These are phyloP conservation scores for Pulveroboletus sp. DNA, from an alignment of 768 basidiomycete genomes.

Conservation along the genomic window DNA sequence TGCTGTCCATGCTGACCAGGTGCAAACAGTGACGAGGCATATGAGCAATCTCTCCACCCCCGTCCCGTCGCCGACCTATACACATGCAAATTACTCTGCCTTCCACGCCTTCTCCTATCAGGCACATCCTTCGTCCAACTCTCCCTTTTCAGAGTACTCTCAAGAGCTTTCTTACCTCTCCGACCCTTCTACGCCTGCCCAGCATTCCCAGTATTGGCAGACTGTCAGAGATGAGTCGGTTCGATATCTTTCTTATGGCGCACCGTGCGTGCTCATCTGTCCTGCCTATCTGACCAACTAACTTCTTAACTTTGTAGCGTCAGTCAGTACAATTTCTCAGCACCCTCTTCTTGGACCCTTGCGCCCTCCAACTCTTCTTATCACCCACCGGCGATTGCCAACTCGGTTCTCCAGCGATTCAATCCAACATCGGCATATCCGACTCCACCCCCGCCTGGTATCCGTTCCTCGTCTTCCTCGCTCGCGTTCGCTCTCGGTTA, in stretches of 20 bases:
- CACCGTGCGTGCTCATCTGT: constrained; percentile 38
- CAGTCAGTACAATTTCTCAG: constrained; percentile 27
- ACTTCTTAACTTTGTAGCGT: constrained; percentile 15
- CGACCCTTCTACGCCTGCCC: constrained; percentile 38
- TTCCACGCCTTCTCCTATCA: constrained; percentile 26
- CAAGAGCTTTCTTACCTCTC: constrained; percentile 55
- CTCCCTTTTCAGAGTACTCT: constrained; percentile 66
- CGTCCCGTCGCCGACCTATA: constrained; percentile 58
- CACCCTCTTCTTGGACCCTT: constrained; percentile 40
- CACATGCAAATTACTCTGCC: constrained; percentile 41
- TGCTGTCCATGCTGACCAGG: constrained; percentile 16
- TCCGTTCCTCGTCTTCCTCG: constrained; percentile 65
- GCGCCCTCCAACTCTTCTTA: constrained; percentile 45
- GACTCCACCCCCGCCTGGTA: constrained; percentile 61
- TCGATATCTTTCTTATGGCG: constrained; percentile 50
- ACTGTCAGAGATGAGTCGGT: constrained; percentile 56
- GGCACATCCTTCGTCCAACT: constrained; percentile 35
- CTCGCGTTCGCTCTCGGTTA: constrained; percentile 68
- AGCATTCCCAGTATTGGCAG: constrained; percentile 62
- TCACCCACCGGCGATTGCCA: constrained; percentile 54
- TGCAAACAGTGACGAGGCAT: constrained; percentile 58
- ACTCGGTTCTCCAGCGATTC: constrained; percentile 60
- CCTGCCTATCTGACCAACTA: not conserved
- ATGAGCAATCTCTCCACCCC: constrained; percentile 54
- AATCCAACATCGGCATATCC: constrained; percentile 63